These are phyloP conservation scores for Moricandia arvensis DNA, from an alignment of 345 rosid genomes.

Conservation along the genomic window DNA sequence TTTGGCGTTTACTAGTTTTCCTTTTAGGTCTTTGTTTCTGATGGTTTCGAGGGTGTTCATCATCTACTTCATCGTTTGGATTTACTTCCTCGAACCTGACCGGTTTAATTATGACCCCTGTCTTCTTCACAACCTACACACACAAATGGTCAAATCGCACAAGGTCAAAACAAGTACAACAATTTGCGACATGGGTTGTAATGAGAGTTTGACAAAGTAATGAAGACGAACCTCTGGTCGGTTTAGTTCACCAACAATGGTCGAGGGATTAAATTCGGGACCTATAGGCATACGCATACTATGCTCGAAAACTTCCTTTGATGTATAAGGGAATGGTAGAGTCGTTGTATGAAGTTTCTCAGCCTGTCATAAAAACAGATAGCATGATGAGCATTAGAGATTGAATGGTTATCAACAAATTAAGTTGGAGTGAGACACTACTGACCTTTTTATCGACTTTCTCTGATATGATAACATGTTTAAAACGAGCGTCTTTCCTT, in stretches of 20 bases:
- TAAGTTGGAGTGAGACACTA: conserved; percentile 8
- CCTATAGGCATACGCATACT: conserved; percentile 93
- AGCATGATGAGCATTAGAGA: conserved; percentile 13
- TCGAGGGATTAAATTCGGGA: conserved; percentile 84
- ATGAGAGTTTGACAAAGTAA: neutral
- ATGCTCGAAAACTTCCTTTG: conserved; percentile 72
- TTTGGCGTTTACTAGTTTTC: conserved; percentile 23
- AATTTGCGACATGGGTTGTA: neutral
- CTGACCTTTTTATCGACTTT: conserved; percentile 82
- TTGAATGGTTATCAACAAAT: neutral
- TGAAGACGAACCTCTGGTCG: conserved; percentile 60
- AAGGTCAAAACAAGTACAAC: conserved; percentile 1
- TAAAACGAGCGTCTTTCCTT: conserved; percentile 80
- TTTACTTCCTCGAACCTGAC: conserved; percentile 67
- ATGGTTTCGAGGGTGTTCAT: conserved; percentile 36
- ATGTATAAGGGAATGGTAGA: conserved; percentile 80
- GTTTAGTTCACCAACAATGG: conserved; percentile 61
- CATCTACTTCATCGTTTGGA: conserved; percentile 52
- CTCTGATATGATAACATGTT: conserved; percentile 79
- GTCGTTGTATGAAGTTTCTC: conserved; percentile 70
- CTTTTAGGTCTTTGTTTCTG: conserved; percentile 42
- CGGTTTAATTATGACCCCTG: conserved; percentile 77
- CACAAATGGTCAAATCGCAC: neutral
- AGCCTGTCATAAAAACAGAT: conserved; percentile 44
- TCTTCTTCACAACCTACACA: conserved; percentile 71